Evolutionary conservation across 2,329 filamentous ascomycete species (phyloP).

Genomic region (Alternaria triticina): DNA sequence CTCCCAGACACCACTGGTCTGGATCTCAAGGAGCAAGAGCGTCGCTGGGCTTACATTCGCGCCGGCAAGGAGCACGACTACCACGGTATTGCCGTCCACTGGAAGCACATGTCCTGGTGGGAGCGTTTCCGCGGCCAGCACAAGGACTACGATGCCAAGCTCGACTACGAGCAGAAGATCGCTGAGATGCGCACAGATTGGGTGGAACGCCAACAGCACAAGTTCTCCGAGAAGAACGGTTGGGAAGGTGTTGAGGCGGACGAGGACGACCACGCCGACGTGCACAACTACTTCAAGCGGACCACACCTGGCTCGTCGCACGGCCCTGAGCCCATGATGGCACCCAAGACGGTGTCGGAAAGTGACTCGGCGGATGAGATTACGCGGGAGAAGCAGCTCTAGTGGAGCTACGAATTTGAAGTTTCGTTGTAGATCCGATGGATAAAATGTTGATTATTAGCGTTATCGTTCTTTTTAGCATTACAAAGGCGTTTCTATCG

Average conservation of each 20-base stretch:
- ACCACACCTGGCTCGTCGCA: conserved; percentile 22
- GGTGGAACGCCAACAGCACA: conserved; percentile 62
- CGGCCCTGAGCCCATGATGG: conserved; percentile 25
- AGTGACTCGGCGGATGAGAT: conserved; percentile 19
- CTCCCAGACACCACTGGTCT: conserved; percentile 97
- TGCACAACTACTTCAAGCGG: conserved; percentile 45
- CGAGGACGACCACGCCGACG: conserved; percentile 38
- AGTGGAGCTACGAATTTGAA: not conserved
- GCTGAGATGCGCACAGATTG: conserved; percentile 73
- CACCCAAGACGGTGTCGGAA: conserved; percentile 20
- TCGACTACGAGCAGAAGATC: conserved; percentile 82
- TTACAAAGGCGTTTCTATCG: not conserved
- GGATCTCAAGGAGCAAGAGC: conserved; percentile 96
- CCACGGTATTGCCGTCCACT: conserved; percentile 91
- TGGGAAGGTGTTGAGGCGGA: conserved; percentile 36
- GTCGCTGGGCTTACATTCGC: conserved; percentile 87
- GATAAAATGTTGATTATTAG: not conserved
- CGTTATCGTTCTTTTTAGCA: not conserved
- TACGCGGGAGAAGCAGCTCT: conserved; percentile 11
- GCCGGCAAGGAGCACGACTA: conserved; percentile 80
- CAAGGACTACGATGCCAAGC: conserved; percentile 77
- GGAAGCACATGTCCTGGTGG: conserved; percentile 85
- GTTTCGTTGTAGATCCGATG: not conserved
- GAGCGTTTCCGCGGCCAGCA: conserved; percentile 79
- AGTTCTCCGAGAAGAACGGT: conserved; percentile 45